Percentiles rank a stretch among this genome's conserved stretches.
phyloP scores from a whole-genome alignment of 345 rosid species.

The Chamaenerion angustifolium region DNA sequence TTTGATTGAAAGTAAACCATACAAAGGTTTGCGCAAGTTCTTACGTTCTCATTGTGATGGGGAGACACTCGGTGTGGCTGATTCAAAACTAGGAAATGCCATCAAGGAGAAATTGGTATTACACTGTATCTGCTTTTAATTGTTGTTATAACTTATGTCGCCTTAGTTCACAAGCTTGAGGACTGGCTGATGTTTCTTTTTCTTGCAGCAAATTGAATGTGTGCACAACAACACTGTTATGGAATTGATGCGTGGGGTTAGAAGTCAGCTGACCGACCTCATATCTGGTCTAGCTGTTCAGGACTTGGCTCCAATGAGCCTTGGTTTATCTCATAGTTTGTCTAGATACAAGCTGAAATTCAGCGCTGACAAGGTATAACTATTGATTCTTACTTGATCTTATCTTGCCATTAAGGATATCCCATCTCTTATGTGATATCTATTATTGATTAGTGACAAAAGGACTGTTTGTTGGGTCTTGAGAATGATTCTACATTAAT shows the following conservation, averaged over 20 bases:
- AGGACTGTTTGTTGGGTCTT: no score
- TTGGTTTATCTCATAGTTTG: slow-evolving; percentile 86
- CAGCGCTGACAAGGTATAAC: slow-evolving; percentile 91
- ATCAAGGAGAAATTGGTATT: slow-evolving; percentile 84
- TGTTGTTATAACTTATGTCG: background rate
- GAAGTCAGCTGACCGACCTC: slow-evolving; percentile 81
- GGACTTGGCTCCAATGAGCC: slow-evolving; percentile 90
- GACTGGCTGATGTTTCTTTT: background rate
- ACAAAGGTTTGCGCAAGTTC: slow-evolving; percentile 73
- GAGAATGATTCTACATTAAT: no score
- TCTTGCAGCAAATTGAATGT: slow-evolving; percentile 72
- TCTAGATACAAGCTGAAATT: slow-evolving; percentile 87
- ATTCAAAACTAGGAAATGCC: slow-evolving; percentile 84
- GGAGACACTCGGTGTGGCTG: slow-evolving; percentile 65
- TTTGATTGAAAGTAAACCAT: slow-evolving; percentile 53
- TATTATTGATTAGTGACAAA: no score
- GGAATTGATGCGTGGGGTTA: slow-evolving; percentile 83
- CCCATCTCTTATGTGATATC: no score
- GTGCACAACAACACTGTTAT: slow-evolving; percentile 78
- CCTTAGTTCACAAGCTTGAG: background rate
- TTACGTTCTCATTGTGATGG: slow-evolving; percentile 55
- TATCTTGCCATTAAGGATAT: background rate
- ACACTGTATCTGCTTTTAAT: background rate
- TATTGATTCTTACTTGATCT: background rate
- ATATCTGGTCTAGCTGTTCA: slow-evolving; percentile 61